Evolutionary conservation across 2,329 filamentous ascomycete genomes (phyloP).

Genomic region (Plenodomus biglobosus): DNA sequence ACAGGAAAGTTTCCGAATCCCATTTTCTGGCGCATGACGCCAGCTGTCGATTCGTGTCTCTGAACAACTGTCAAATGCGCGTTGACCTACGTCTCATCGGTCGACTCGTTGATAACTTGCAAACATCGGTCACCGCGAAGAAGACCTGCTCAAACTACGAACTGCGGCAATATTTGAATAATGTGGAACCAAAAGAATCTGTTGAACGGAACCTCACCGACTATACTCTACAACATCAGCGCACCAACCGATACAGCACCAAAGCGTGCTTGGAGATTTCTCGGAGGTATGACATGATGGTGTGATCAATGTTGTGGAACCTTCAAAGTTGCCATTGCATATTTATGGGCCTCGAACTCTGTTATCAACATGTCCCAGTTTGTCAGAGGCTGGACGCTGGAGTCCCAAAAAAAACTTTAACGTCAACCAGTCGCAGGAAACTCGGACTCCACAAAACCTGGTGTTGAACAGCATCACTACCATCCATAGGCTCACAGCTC

Average conservation of each 20-base stretch:
- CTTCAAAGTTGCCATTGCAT: too few species aligned
- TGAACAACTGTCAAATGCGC: conserved; percentile 4
- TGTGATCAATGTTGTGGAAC: conserved; percentile 1
- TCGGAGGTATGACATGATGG: neutral
- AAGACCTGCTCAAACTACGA: neutral
- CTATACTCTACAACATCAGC: neutral
- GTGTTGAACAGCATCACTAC: too few species aligned
- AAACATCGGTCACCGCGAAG: neutral
- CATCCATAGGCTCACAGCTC: too few species aligned
- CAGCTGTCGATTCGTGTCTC: neutral
- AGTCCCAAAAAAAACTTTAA: too few species aligned
- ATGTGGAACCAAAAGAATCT: neutral
- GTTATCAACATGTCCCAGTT: too few species aligned
- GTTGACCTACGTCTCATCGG: conserved; percentile 3
- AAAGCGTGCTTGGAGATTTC: neutral
- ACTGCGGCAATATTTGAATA: too few species aligned
- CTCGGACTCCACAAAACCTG: too few species aligned
- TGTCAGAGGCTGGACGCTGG: too few species aligned
- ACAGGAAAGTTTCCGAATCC: conserved; percentile 2
- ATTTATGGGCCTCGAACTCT: too few species aligned
- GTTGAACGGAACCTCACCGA: neutral
- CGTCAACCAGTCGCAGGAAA: too few species aligned
- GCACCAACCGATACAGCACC: neutral
- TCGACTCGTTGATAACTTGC: conserved; percentile 1
- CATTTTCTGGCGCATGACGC: neutral